Percentiles rank a stretch among this genome's conserved stretches.
Evolutionary conservation across 2,329 filamentous ascomycete species (phyloP).

Genomic region (Fusarium haematococcum): DNA sequence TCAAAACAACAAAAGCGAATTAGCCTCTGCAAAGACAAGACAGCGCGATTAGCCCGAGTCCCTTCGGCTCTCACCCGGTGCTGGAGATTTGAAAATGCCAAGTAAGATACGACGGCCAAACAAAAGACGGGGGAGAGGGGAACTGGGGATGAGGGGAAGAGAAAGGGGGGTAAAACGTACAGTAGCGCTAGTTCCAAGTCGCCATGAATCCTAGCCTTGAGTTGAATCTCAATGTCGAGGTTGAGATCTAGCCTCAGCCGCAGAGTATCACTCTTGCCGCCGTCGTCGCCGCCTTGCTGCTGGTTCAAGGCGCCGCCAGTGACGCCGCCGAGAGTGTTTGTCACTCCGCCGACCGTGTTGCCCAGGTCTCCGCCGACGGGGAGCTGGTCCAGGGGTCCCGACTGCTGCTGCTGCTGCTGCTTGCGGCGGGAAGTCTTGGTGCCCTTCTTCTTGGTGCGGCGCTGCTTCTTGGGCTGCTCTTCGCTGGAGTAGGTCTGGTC

Average conservation of each 20-base stretch:
- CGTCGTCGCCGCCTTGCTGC: constrained; percentile 48
- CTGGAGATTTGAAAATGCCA: constrained; percentile 40
- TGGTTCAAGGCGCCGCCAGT: constrained; percentile 53
- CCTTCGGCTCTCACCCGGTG: constrained; percentile 36
- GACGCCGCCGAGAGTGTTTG: constrained; percentile 56
- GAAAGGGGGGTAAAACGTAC: constrained; percentile 52
- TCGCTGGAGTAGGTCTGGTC: constrained; percentile 40
- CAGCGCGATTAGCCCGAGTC: constrained; percentile 24
- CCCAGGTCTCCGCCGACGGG: constrained; percentile 48
- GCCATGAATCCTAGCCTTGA: constrained; percentile 88
- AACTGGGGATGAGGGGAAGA: not conserved
- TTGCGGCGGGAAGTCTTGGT: constrained; percentile 44
- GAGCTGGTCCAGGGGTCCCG: constrained; percentile 52
- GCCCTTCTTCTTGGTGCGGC: constrained; percentile 48
- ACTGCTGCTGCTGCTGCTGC: constrained; percentile 29
- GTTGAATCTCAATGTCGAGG: constrained; percentile 84
- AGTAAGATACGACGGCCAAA: constrained; percentile 42
- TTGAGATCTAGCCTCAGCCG: constrained; percentile 82
- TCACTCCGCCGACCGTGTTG: constrained; percentile 52
- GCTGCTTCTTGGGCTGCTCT: constrained; percentile 40
- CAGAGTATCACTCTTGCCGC: constrained; percentile 69
- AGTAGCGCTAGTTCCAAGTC: constrained; percentile 82
- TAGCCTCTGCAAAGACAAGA: constrained; percentile 41
- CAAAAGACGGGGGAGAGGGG: constrained; percentile 1
- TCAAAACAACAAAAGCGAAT: constrained; percentile 24